These are phyloP conservation scores for Gremmenia infestans DNA, from an alignment of 2,329 filamentous ascomycete genomes.

Conservation along the genomic window DNA sequence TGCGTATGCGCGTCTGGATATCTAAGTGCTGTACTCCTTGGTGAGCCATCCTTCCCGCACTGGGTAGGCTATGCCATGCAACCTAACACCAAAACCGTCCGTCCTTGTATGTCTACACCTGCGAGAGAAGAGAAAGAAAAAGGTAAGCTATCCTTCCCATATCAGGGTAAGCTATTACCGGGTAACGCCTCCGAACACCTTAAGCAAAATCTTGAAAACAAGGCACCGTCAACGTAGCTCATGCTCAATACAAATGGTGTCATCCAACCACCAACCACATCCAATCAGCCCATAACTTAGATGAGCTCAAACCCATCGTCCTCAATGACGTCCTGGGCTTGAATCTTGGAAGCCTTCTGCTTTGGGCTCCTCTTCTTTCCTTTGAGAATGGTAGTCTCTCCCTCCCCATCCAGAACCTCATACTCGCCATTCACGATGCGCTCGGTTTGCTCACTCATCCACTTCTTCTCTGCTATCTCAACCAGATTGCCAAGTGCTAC, in stretches of 20 bases:
- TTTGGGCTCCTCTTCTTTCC: constrained; percentile 28
- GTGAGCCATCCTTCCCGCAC: constrained; percentile 23
- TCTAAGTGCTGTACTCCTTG: neutral
- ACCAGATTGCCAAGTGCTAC: constrained; percentile 28
- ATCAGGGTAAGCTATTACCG: constrained; percentile 23
- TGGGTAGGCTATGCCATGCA: constrained; percentile 24
- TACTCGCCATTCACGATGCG: constrained; percentile 31
- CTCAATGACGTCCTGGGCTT: constrained; percentile 17
- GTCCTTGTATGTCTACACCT: constrained; percentile 14
- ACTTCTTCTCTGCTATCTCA: constrained; percentile 30
- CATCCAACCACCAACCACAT: neutral
- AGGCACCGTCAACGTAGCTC: constrained; percentile 6
- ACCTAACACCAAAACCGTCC: constrained; percentile 21
- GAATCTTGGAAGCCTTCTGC: constrained; percentile 20
- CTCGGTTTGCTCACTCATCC: constrained; percentile 29
- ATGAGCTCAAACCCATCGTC: constrained; percentile 32
- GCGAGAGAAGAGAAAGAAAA: neutral
- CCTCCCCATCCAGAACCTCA: constrained; percentile 31
- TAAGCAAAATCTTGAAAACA: constrained; percentile 3
- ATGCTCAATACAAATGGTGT: neutral
- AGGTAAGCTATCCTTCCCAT: constrained; percentile 23
- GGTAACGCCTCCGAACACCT: constrained; percentile 13
- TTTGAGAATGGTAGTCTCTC: constrained; percentile 25
- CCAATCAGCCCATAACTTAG: constrained; percentile 11
- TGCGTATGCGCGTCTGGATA: no score